Base-by-base conservation (phyloP, 352 stramenopile genomes). In the Achlya hypogyna region DNA sequence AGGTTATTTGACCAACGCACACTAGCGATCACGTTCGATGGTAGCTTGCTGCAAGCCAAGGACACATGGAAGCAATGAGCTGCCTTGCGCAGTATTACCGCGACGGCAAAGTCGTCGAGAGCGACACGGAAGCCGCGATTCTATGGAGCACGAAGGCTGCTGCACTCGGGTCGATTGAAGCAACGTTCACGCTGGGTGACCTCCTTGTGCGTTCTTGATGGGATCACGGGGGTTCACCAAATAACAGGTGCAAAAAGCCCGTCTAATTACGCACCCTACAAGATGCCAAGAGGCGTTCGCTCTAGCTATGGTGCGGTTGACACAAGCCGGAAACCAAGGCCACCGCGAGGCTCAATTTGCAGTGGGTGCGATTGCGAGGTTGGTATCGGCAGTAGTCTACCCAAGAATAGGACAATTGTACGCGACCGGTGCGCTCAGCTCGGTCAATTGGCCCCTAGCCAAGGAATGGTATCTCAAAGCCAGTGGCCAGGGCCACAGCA, bases 21-120 rank as follows among this genome's bases (percentile, higher is more conserved):
- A 65, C 35, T 35, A 62, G 25, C 5, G 25, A 34, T 20, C 38
- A 25, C 56, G 8, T 54, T 6, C 1, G 38, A 9, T 20, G 22
- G 2, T 56, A 89, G 82, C 63, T 78, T 73, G 79, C 83, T 38
- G 80, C 82, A n/a, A 72, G 74, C 28, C 69, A 78, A 38, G 70
- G 71, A 6, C 81, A 72, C 62, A 49, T 68, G 4, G 58, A 75
- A 29, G 82, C 84, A 9, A 84, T 82, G 74, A 70, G 73, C 10
- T 88, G 79, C 35, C 63, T 92, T n/a, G 84, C 79, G 0, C 75
- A 86, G 68, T 88, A 89, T 76, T 73, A 78, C 64, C 71, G 81
- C 18, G 59, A 63, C 16, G 84, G 81, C 0, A 68, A 73, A 5
- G 77, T 73, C 34, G 68, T 78, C 20, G 79, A 86, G 40, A 79